Conservation (phyloP, 495 filamentous ascomycete genomes). For the Zalerion maritima region DNA sequence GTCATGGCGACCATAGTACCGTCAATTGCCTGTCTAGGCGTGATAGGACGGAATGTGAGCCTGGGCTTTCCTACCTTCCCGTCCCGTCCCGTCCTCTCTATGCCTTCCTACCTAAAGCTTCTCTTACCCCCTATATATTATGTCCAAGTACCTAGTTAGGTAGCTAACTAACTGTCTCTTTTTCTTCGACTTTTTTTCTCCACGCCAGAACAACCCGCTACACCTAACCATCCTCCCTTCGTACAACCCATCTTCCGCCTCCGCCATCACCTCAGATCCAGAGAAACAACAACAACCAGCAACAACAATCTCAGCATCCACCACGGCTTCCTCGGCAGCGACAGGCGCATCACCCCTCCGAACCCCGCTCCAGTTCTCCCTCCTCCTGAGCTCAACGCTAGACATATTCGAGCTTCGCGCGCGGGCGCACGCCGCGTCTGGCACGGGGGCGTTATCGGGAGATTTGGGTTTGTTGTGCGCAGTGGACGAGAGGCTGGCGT, state of each 20-base stretch:
- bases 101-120: slow-evolving; percentile 4
- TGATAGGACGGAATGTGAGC: slow-evolving; percentile 81
- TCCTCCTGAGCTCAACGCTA: slow-evolving; percentile 77
- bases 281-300: slow-evolving; percentile 6
- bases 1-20: slow-evolving; percentile 39
- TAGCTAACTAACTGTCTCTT: not conserved
- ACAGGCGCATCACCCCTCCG: too few species aligned
- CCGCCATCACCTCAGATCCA: slow-evolving; percentile 6
- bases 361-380: slow-evolving; percentile 70
- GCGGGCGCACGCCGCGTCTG: slow-evolving; percentile 44
- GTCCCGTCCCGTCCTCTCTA: slow-evolving; percentile 1
- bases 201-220: slow-evolving; percentile 76
- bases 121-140: slow-evolving; percentile 3
- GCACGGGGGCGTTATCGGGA: slow-evolving; percentile 42
- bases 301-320: slow-evolving; percentile 5
- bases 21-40: slow-evolving; percentile 77
- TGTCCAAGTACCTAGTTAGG: not conserved
- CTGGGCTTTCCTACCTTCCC: slow-evolving; percentile 6
- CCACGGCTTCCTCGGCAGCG: slow-evolving; percentile 24
- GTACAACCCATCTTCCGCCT: slow-evolving; percentile 18
- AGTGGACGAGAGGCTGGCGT: slow-evolving; percentile 78
- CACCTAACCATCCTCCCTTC: slow-evolving; percentile 84
- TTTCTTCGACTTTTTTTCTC: slow-evolving; percentile 1
- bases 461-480: slow-evolving; percentile 87
- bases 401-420: slow-evolving; percentile 80